Base-by-base conservation (phyloP, 1,284 basidiomycete species). In the Cystobasidium slooffiae region DNA sequence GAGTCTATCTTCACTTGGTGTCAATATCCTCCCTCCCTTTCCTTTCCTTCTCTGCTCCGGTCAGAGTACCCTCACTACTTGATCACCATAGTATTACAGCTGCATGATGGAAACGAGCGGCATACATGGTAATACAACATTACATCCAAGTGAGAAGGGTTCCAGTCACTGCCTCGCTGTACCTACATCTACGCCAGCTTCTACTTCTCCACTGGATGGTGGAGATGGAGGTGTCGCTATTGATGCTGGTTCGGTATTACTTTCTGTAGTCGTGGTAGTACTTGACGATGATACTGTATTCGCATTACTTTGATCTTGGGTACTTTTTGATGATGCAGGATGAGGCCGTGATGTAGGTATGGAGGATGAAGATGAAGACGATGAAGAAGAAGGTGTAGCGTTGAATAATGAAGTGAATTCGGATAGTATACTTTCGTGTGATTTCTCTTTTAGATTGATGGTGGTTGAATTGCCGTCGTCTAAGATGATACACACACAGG, bases 391-490 rank as follows among this genome's bases (percentile, higher is more conserved):
- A 1, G 52, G 9, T n/a, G 39, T 18, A 24, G 52, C 20, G 4
- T 20, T 39, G 31, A 68, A 39, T 10, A 68, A 47, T 9, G 52
- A 20, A 37, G 8, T 44, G n/a, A 68, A 55, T 24, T 68, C 66
- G 8, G 56, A 12, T 20, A 56, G 24, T 20, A 73, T 73, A 31
- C 9, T n/a, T 8, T 53, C 70, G 24, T 66, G 49, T 12, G 62
- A 47, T 53, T 73, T 73, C 16, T 37, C 20, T 55, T 73, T 73
- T 1, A 73, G 44, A 10, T 24, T n/a, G n/a, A 73, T 65, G 16
- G 62, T 65, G 41, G 37, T 47, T 44, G 62, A 44, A 9, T 39
- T 46, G 10, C 63, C 63, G 51, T 73, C 46, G 62, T 56, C 70
- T 73, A 39, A 4, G 46, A 14, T 3, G 12, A 12, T 14, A 12